A percentile compares a stretch with the other conserved stretches of the same genome.
Conservation (phyloP, 1,284 basidiomycete species). For the Ustilago cynodontis region DNA sequence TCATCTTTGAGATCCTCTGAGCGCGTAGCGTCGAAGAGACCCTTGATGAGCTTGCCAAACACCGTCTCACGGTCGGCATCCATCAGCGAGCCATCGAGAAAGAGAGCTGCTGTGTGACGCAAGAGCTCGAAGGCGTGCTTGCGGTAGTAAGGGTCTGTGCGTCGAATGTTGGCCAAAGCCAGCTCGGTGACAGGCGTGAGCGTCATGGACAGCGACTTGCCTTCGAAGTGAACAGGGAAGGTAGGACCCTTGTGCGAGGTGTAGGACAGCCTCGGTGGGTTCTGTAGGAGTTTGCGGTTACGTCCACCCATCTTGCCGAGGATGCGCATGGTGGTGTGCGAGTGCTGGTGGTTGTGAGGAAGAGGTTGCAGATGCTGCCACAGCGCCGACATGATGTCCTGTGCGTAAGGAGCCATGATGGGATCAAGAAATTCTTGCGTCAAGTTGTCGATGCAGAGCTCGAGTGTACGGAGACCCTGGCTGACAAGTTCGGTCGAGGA, state of each 20-base stretch:
- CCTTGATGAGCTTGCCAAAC: slow-evolving; percentile 78
- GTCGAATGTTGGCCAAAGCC: slow-evolving; percentile 78
- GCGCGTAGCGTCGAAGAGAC: slow-evolving; percentile 82
- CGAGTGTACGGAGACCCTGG: slow-evolving; percentile 94
- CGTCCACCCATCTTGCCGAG: slow-evolving; percentile 96
- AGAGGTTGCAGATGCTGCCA: slow-evolving; percentile 80
- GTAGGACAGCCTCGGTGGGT: slow-evolving; percentile 83
- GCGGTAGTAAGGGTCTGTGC: slow-evolving; percentile 77
- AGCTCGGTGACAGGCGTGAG: slow-evolving; percentile 80
- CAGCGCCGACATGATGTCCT: slow-evolving; percentile 91
- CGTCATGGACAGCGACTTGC: slow-evolving; percentile 75
- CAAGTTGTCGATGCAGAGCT: slow-evolving; percentile 99
- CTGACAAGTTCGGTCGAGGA: slow-evolving; percentile 86
- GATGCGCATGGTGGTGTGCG: slow-evolving; percentile 95
- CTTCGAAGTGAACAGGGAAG: slow-evolving; percentile 53
- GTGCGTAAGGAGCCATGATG: slow-evolving; percentile 80
- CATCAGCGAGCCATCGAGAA: slow-evolving; percentile 76
- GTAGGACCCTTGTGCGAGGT: slow-evolving; percentile 39
- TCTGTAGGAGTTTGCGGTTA: slow-evolving; percentile 84
- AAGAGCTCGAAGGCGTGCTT: slow-evolving; percentile 83
- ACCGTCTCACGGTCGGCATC: slow-evolving; percentile 79
- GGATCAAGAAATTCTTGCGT: slow-evolving; percentile 99
- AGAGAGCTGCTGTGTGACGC: slow-evolving; percentile 79
- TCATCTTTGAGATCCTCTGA: slow-evolving; percentile 78
- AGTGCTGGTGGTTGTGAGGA: slow-evolving; percentile 89